These are phyloP conservation scores for Colletotrichum viniferum DNA, from an alignment of 2,329 filamentous ascomycete species.

Conservation along the genomic window DNA sequence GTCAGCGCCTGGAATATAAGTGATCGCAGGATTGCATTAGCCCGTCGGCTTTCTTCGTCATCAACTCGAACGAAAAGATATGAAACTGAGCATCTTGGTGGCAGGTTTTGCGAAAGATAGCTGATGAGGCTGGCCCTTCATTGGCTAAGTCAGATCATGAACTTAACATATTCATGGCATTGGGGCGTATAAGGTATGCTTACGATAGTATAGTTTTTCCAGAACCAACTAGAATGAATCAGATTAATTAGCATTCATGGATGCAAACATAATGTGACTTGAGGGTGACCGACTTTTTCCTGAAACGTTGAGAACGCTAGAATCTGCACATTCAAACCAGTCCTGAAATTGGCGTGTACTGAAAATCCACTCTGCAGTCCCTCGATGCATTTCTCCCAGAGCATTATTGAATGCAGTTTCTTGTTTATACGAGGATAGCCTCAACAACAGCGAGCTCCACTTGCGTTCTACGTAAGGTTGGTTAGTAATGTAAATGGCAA, in stretches of 20 bases:
- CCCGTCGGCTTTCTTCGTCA: rapidly evolving
- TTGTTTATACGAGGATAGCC: rapidly evolving
- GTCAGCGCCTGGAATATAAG: rapidly evolving
- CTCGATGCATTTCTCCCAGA: rapidly evolving
- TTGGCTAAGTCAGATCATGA: too few species aligned
- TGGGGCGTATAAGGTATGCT: neutral
- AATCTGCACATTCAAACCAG: rapidly evolving
- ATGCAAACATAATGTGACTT: neutral
- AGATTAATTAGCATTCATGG: rapidly evolving
- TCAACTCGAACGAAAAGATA: neutral
- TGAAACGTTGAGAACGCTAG: rapidly evolving
- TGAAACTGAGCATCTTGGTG: rapidly evolving
- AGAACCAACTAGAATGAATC: neutral
- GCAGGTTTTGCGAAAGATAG: rapidly evolving
- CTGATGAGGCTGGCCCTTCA: neutral
- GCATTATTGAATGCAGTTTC: rapidly evolving
- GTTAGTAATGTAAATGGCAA: too few species aligned
- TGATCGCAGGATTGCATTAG: rapidly evolving
- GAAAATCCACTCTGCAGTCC: neutral
- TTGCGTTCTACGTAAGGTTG: neutral
- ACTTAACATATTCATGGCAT: too few species aligned
- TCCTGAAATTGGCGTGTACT: rapidly evolving
- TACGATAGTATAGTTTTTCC: neutral
- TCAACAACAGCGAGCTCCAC: neutral
- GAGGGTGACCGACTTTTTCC: neutral